Evolutionary conservation across 805 yeast species (phyloP), one percentile per base, ranked within the genome.

Genomic region (Yamadazyma nakazawae): DNA sequence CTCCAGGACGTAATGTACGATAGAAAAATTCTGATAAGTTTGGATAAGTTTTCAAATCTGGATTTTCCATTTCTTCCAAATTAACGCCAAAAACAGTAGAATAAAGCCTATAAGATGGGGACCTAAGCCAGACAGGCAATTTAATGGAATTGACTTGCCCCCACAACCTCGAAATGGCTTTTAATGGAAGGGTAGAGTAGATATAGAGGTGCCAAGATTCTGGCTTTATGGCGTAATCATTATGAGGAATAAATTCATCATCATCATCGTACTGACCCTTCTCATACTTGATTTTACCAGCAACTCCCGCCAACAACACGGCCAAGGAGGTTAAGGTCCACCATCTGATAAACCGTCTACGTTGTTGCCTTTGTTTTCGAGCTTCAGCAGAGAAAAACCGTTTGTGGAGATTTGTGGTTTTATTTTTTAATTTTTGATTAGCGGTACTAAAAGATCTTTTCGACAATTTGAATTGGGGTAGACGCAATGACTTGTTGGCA

Each of bases 11-110:
- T 36, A 94, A 78, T 43, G 79, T 80, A 54, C 99, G 76, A 67
- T 88, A 94, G 67, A 94, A 94, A 57, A 94, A 94, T 57, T 94
- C 97, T 10, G 92, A 84, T 47, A 94, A 76, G 62, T 94, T 94
- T 38, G 75, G 75, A 68, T 85, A 94, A 42, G 84, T 75, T 18
- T 74, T 71, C 55, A 94, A 75, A 60, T 90, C 88, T 2, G 86
- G 85, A 55, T 90, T 96, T 37, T 78, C 84, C 78, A 92, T 86
- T 64, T 94, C 99, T 50, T 85, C 87, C 42, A 94, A 68, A 58
- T 94, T 85, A 6, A 84, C 99, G 9, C 96, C 96, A 64, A 94
- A 94, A 24, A 86, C 48, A 43, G 75, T 72, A 2, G 96, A 79
- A 62, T 94, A 94, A 45, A 91, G 72, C 59, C 74, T 78, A 67